Percentiles rank a stretch among this genome's conserved stretches.
Conservation (phyloP, 106 monocot genomes). For the Phalaenopsis equestris region DNA sequence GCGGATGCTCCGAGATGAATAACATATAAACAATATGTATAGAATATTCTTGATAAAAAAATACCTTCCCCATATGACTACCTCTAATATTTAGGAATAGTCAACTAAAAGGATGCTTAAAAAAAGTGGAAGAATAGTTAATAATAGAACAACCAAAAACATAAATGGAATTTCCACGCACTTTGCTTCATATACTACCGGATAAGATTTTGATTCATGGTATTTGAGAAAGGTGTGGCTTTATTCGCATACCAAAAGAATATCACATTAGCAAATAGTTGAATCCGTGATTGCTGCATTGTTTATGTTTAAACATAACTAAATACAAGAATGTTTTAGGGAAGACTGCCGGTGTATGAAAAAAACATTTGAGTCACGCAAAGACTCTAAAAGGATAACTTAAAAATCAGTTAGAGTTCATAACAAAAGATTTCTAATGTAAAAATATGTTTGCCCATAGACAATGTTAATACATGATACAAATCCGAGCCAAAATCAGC, state of each 20-base stretch:
- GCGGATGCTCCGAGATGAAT: not conserved
- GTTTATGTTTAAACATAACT: not conserved
- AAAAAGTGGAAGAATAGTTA: not conserved
- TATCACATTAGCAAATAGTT: not conserved
- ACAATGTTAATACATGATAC: not conserved
- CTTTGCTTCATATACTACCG: not conserved
- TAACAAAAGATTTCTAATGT: not conserved
- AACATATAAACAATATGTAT: not conserved
- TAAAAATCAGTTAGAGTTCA: not conserved
- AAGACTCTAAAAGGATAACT: not conserved
- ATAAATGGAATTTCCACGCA: not conserved
- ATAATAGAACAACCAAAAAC: not conserved
- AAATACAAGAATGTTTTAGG: not conserved
- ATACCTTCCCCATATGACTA: not conserved
- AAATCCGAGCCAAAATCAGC: too few relatives aligned
- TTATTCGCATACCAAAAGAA: not conserved
- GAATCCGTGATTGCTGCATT: not conserved
- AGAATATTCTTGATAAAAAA: not conserved
- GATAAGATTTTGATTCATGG: not conserved
- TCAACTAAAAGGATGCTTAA: not conserved
- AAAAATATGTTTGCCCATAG: not conserved
- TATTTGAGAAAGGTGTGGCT: not conserved
- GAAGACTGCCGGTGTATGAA: not conserved
- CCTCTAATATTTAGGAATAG: not conserved
- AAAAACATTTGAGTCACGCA: not conserved